Conservation (phyloP, 1,284 basidiomycete genomes). For the Tylopilus orsonianus region DNA sequence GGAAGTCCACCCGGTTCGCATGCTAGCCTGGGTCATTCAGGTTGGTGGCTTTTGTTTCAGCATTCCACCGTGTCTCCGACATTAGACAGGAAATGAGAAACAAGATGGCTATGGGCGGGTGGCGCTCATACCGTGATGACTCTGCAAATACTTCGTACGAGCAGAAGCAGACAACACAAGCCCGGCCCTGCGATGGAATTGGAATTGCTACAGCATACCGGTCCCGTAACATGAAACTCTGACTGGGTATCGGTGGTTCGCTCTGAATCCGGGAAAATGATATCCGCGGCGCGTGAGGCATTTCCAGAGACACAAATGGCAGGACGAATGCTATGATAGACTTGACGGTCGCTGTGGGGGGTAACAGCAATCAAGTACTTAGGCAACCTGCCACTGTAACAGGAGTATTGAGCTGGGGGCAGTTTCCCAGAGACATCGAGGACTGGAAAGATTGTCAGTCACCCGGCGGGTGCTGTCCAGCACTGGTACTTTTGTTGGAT, state of each 20-base stretch:
- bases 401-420: not conserved
- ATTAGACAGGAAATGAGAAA: not conserved
- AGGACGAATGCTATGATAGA: not conserved
- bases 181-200: not conserved
- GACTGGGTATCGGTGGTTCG: no score
- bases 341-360: not conserved
- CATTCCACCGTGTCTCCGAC: not conserved
- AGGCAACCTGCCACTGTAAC: not conserved
- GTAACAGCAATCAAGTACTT: not conserved
- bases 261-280: no score
- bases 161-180: not conserved
- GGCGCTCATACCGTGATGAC: not conserved
- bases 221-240: no score
- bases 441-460: no score
- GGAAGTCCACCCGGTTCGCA: not conserved
- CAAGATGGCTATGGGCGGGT: not conserved
- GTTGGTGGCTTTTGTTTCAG: not conserved
- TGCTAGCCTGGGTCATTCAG: not conserved
- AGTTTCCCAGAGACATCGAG: not conserved
- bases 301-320: not conserved
- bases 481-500: no score
- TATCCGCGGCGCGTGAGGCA: not conserved
- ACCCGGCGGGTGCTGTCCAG: no score
- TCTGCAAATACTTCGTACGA: not conserved
- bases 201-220: not conserved